phyloP scores from a whole-genome alignment of 2,329 filamentous ascomycete genomes.

The Coleophoma crateriformis region DNA sequence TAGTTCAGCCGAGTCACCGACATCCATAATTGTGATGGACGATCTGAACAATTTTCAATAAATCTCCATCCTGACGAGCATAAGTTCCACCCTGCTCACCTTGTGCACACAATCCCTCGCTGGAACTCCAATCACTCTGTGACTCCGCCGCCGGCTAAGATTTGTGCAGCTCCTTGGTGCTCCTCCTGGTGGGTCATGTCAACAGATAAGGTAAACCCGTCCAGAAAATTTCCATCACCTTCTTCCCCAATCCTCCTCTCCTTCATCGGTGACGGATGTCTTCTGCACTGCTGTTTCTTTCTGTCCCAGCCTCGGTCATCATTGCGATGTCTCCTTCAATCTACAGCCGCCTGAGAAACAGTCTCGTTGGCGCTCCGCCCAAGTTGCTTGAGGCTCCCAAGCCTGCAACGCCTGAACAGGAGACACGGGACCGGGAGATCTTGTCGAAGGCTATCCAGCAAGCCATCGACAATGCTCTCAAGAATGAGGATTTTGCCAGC shows the following conservation, averaged over 20 bases:
- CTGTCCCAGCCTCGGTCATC: conserved; percentile 1
- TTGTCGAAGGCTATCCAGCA: conserved; percentile 17
- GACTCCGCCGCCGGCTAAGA: too few relatives aligned
- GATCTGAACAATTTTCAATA: too few relatives aligned
- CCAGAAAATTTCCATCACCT: not conserved
- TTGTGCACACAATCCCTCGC: too few relatives aligned
- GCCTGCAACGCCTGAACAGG: conserved; percentile 8
- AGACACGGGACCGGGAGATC: conserved; percentile 14
- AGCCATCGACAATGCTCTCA: conserved; percentile 18
- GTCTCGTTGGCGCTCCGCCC: conserved; percentile 2
- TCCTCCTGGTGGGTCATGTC: not conserved
- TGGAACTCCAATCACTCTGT: too few relatives aligned
- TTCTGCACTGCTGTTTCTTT: not conserved
- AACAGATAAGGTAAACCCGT: not conserved
- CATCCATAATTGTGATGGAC: too few relatives aligned
- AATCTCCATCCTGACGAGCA: too few relatives aligned
- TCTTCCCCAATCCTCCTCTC: not conserved
- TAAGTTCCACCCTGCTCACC: too few relatives aligned
- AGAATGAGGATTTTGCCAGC: conserved; percentile 19
- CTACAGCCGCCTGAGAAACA: conserved; percentile 9
- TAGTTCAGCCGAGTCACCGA: too few relatives aligned
- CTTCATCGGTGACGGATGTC: conserved; percentile 1
- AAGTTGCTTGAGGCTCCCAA: conserved; percentile 1
- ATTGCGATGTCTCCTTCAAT: conserved; percentile 11
- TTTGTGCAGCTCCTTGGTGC: too few relatives aligned